Conservation (phyloP, 164 flowering plant genomes). For the Magnolia sinica region DNA sequence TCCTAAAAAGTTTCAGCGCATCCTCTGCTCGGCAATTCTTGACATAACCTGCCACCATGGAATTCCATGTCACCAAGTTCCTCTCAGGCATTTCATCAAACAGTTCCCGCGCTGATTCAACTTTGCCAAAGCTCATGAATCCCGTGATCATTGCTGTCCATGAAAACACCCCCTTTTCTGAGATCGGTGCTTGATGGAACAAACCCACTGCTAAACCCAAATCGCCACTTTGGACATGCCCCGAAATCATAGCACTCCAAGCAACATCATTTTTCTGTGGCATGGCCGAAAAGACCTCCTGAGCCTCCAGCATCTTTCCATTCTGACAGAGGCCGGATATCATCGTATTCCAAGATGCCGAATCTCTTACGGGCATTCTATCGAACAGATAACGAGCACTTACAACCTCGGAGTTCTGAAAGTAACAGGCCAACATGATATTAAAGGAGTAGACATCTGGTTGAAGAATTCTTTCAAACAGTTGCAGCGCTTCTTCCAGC, state of each 20-base stretch:
- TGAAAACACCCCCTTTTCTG: slow-evolving; percentile 24
- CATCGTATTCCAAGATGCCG: slow-evolving; percentile 32
- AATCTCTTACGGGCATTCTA: slow-evolving; percentile 23
- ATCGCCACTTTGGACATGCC: slow-evolving; percentile 18
- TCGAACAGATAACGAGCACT: slow-evolving; percentile 21
- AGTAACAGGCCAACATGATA: slow-evolving; percentile 27
- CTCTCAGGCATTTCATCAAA: slow-evolving; percentile 23
- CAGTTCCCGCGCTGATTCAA: slow-evolving; percentile 15
- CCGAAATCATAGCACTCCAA: slow-evolving; percentile 32
- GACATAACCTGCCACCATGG: slow-evolving; percentile 32
- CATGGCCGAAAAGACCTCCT: slow-evolving; percentile 18
- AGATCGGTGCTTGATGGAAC: slow-evolving; percentile 16
- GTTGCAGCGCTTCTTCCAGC: slow-evolving; percentile 17
- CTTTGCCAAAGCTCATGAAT: slow-evolving; percentile 22
- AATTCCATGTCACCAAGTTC: slow-evolving; percentile 31
- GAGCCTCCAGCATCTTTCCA: slow-evolving; percentile 19
- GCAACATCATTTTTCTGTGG: slow-evolving; percentile 22
- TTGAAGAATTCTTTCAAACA: slow-evolving; percentile 26
- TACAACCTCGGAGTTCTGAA: slow-evolving; percentile 15
- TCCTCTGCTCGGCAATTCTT: slow-evolving; percentile 22
- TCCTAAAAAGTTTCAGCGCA: slow-evolving; percentile 25
- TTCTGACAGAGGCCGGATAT: slow-evolving; percentile 24
- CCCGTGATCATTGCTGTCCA: slow-evolving; percentile 32
- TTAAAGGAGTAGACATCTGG: slow-evolving; percentile 24
- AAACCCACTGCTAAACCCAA: slow-evolving; percentile 21